Percentiles rank a stretch among this genome's conserved stretches.
Conservation (phyloP, 2,329 filamentous ascomycete genomes). For the Aspergillus neoniger region DNA sequence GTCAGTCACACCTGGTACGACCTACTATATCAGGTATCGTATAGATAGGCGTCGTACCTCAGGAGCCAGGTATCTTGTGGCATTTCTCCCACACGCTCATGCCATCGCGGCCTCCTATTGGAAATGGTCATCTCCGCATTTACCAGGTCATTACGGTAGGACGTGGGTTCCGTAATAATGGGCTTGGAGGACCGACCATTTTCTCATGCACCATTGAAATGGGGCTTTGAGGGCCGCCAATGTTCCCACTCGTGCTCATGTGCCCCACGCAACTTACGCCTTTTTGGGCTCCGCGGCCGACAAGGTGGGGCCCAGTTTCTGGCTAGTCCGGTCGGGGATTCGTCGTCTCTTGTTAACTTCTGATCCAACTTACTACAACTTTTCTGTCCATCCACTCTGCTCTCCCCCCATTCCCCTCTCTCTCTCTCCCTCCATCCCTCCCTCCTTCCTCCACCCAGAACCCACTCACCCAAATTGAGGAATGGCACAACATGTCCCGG, state of each 20-base stretch:
- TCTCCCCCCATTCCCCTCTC: not conserved
- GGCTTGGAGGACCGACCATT: slow-evolving; percentile 8
- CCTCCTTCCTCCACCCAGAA: not conserved
- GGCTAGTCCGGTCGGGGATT: slow-evolving; percentile 14
- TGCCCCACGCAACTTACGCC: slow-evolving; percentile 25
- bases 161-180: slow-evolving; percentile 15
- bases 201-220: slow-evolving; percentile 19
- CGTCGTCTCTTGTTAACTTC: slow-evolving; percentile 12
- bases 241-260: slow-evolving; percentile 28
- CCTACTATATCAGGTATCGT: slow-evolving; percentile 4
- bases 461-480: slow-evolving; percentile 16
- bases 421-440: not conserved
- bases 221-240: slow-evolving; percentile 19
- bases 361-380: slow-evolving; percentile 7
- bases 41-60: slow-evolving; percentile 5
- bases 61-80: slow-evolving; percentile 1
- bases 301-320: slow-evolving; percentile 17
- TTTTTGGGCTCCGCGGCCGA: slow-evolving; percentile 29
- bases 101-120: slow-evolving; percentile 5
- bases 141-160: slow-evolving; percentile 15
- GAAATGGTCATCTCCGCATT: slow-evolving; percentile 18
- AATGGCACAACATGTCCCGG: slow-evolving; percentile 18
- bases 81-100: slow-evolving; percentile 6
- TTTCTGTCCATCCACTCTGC: not conserved
- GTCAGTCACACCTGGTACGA: slow-evolving; percentile 2